Evolutionary conservation across 441 rosid species (phyloP), one percentile per base, ranked within the genome.

Genomic region (Gossypium trilobum): DNA sequence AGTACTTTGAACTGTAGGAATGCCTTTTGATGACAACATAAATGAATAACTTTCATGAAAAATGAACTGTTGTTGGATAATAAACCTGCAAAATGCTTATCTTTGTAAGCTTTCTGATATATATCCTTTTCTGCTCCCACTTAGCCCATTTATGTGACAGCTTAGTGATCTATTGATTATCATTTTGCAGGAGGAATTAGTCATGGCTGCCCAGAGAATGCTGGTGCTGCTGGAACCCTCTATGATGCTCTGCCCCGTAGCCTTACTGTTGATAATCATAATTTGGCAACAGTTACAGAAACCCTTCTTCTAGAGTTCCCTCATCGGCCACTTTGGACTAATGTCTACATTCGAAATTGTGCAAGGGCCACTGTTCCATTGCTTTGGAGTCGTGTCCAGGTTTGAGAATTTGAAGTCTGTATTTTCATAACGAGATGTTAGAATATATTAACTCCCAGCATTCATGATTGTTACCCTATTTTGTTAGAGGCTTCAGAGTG

Each of bases 381-480:
- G 87, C 84, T 91, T 66, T 96, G 99, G 99, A 92, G 97, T 72
- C 98, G 99, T 78, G 97, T 96, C 71, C 99, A 93, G 98, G 99
- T 93, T 73, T 77, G 80, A 77, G 67, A 60, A 42, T 17, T 17
- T 29, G 59, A 25, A 14, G 3, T 54, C 31, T 44, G 19, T 54
- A 19, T 54, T 39, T 42, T 64, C 5, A 10, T 64, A 11, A 17
- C 0, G 11, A 11, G 52, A 58, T 42, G 2, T 33, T 44, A 1
- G 16, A 46, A 66, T 22, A 22, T 50, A 20, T 50, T 50, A 48
- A 7, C 44, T 67, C 48, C 58, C 17, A 65, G 14, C 17, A 65
- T 50, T 33, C 39, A 19, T 68, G 16, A 20, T 33, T 33, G 14
- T 46, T 39, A 1, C n/a, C 9, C n/a, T 13, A n/a, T 46, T 46